Percentiles rank a stretch among this genome's conserved stretches.
Evolutionary conservation across 148 eudicot species (phyloP).

Genomic region (Pouteria glomerata): DNA sequence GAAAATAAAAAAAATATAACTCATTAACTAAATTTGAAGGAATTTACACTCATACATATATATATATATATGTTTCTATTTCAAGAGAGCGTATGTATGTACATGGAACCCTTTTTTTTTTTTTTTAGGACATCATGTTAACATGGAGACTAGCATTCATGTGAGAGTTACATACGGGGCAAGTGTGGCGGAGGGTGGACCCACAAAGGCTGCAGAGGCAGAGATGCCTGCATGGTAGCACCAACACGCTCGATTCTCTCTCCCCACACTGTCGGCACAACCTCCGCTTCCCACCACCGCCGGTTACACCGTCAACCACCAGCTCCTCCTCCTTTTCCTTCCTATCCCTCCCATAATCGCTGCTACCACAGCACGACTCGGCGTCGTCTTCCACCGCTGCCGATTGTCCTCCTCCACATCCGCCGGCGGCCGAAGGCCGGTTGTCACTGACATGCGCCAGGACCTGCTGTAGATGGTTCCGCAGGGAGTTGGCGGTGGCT

Average conservation of each 20-base stretch:
- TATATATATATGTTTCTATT: no score
- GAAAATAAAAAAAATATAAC: no score
- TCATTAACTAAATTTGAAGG: no score
- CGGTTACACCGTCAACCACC: not conserved
- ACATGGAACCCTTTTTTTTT: no score
- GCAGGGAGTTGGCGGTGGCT: conserved; percentile 34
- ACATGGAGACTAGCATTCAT: conserved; percentile 28
- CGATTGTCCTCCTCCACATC: no score
- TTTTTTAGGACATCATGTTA: conserved; percentile 24
- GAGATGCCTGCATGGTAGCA: conserved; percentile 43
- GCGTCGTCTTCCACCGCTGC: conserved; percentile 23
- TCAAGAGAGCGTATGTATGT: no score
- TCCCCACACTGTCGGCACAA: conserved; percentile 33
- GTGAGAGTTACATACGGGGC: conserved; percentile 36
- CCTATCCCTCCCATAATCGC: not conserved
- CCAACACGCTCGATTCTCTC: conserved; percentile 35
- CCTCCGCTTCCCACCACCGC: not conserved
- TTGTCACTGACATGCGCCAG: no score
- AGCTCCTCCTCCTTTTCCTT: not conserved
- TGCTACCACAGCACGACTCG: conserved; percentile 34
- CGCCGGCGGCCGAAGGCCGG: no score
- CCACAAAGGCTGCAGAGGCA: conserved; percentile 36
- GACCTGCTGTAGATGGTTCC: conserved; percentile 18
- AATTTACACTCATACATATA: no score
- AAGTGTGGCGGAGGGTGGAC: conserved; percentile 8